Evolutionary conservation across 306 rosid genomes (phyloP).

Genomic region (Inga oerstediana): DNA sequence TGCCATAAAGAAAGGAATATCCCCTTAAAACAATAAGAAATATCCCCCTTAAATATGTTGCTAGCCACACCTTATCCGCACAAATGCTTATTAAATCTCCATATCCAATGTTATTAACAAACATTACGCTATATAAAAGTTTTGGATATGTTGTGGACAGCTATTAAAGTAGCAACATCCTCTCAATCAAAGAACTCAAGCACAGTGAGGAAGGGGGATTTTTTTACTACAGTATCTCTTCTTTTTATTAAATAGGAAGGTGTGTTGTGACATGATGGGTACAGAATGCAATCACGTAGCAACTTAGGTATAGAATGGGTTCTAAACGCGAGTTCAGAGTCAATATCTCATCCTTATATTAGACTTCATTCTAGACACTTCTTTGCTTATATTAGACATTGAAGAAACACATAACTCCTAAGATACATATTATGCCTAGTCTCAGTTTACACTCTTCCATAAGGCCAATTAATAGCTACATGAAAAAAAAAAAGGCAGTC

Average conservation of each 20-base stretch:
- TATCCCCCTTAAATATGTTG: not conserved
- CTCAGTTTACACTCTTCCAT: not conserved
- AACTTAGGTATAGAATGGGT: not conserved
- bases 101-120: not conserved
- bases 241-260: not conserved
- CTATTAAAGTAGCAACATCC: not conserved
- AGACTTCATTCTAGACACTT: not conserved
- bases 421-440: not conserved
- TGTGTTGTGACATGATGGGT: not conserved
- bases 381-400: not conserved
- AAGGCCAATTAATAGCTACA: not conserved
- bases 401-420: not conserved
- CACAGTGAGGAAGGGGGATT: not conserved
- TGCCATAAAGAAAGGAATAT: not conserved
- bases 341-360: not conserved
- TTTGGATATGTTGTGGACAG: not conserved
- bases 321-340: not conserved
- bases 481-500: not conserved
- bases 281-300: not conserved
- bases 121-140: not conserved
- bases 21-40: not conserved
- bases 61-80: not conserved
- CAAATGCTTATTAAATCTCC: not conserved
- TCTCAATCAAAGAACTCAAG: not conserved
- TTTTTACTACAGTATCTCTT: not conserved